These are phyloP conservation scores for Selenicereus undatus DNA, from an alignment of 148 eudicot genomes.

Conservation along the genomic window DNA sequence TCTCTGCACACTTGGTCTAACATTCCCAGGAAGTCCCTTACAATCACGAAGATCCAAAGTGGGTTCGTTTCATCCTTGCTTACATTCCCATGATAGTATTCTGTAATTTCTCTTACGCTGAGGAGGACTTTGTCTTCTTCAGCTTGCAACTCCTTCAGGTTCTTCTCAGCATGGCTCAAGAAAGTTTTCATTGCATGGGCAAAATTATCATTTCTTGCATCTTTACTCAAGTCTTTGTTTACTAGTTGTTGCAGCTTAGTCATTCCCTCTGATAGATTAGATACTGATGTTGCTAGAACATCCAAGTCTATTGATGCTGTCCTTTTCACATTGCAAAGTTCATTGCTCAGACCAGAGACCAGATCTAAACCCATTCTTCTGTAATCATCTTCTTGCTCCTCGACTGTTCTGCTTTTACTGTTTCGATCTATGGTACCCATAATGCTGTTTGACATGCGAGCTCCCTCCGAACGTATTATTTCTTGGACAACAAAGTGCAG, in stretches of 20 bases:
- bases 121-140: slow-evolving; percentile 63
- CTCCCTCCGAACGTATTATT: slow-evolving; percentile 75
- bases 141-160: slow-evolving; percentile 57
- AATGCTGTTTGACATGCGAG: slow-evolving; percentile 79
- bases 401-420: slow-evolving; percentile 35
- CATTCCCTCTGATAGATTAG: slow-evolving; percentile 73
- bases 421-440: slow-evolving; percentile 75
- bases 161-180: slow-evolving; percentile 51
- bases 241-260: slow-evolving; percentile 46
- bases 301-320: slow-evolving; percentile 88
- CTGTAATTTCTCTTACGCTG: slow-evolving; percentile 67
- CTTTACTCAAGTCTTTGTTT: slow-evolving; percentile 32
- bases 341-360: slow-evolving; percentile 75
- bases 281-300: slow-evolving; percentile 79
- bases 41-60: slow-evolving; percentile 77
- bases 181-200: slow-evolving; percentile 56
- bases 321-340: slow-evolving; percentile 91
- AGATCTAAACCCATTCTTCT: slow-evolving; percentile 94
- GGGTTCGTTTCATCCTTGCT: slow-evolving; percentile 80
- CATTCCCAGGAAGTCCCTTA: slow-evolving; percentile 86
- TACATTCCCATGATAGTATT: slow-evolving; percentile 88
- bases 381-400: slow-evolving; percentile 77
- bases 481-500: slow-evolving; percentile 98
- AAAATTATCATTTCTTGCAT: slow-evolving; percentile 41
- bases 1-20: slow-evolving; percentile 92